phyloP scores from a whole-genome alignment of 768 basidiomycete genomes.

The Trametes punicea region DNA sequence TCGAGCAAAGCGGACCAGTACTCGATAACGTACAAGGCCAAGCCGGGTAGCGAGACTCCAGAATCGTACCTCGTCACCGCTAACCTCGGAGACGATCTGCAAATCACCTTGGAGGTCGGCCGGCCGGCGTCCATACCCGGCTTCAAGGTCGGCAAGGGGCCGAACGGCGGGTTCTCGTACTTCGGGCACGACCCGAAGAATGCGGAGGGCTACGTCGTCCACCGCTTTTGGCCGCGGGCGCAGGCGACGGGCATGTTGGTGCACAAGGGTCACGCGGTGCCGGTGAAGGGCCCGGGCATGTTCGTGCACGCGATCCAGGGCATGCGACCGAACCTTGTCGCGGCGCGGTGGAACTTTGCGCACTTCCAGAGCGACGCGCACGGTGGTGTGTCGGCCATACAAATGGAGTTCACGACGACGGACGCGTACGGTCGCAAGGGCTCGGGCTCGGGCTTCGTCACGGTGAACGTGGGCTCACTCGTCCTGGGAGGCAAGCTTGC shows the following conservation, averaged over 20 bases:
- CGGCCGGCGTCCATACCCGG: constrained; percentile 74
- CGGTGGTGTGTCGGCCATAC: constrained; percentile 78
- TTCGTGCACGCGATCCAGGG: constrained; percentile 97
- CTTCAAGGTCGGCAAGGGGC: constrained; percentile 88
- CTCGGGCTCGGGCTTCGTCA: constrained; percentile 76
- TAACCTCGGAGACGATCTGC: constrained; percentile 75
- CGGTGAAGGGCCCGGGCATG: constrained; percentile 69
- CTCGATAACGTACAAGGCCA: constrained; percentile 64
- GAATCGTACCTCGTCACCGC: constrained; percentile 80
- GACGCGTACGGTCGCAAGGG: constrained; percentile 77
- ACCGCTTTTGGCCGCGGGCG: constrained; percentile 86
- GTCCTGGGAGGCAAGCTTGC: constrained; percentile 79
- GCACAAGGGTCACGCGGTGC: constrained; percentile 55
- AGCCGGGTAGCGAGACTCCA: constrained; percentile 53
- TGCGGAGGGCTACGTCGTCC: constrained; percentile 82
- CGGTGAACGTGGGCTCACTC: constrained; percentile 80
- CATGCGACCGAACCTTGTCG: constrained; percentile 94
- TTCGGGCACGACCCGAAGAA: constrained; percentile 68
- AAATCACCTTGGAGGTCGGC: constrained; percentile 70
- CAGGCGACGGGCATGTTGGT: constrained; percentile 64
- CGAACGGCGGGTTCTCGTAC: constrained; percentile 86
- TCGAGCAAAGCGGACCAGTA: constrained; percentile 86
- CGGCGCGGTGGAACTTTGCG: constrained; percentile 92
- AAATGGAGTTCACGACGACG: constrained; percentile 94
- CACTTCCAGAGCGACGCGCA: constrained; percentile 79